Evolutionary conservation across 2,329 filamentous ascomycete species (phyloP), one percentile per base, ranked within the genome.

Genomic region (Ophiobolus disseminans): DNA sequence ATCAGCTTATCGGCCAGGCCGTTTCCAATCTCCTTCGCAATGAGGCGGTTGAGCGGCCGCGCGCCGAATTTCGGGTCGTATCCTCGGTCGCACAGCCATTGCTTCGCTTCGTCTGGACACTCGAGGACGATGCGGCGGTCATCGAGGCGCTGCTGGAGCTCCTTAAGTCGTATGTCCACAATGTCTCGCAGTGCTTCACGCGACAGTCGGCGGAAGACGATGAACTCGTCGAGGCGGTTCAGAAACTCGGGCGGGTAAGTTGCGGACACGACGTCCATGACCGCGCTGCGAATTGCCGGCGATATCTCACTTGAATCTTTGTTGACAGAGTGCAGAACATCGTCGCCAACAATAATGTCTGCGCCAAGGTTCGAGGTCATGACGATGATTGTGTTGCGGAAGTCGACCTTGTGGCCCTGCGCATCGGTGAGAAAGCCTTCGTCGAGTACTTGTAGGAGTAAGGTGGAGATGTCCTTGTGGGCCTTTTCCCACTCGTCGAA

Each of bases 401-500:
- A 97, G 70, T 97, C 94, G 50, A 99, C 88, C 74, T 94, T 96
- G 78, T 96, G 92, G 23, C 94, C 94, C 75, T 97, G 93, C 0
- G 91, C 86, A 69, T 97, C 94, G 0, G 93, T 97, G 40, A 99
- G 82, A 77, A 94, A 97, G 2, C 94, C 94, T 72, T 97, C 94
- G 68, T 97, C 94, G 0, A 99, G 84, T 0, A 97, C 93, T 73
- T 97, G 94, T 3, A 99, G 83, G 3, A 99, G 82, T 3, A 99
- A 80, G 0, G 92, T 88, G 0, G 91, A 95, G 58, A 97, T 97
- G 63, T 99, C 94, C 44, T 90, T 87, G 69, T 97, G 94, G 0
- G 93, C 94, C 72, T 99, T 97, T 70, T 99, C 94, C 62, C 97
- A 97, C 70, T 97, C 94, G 70, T 99, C 94, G 62, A 99, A 96